Conservation (phyloP, 2,329 filamentous ascomycete species). For the Xylariales sp. region DNA sequence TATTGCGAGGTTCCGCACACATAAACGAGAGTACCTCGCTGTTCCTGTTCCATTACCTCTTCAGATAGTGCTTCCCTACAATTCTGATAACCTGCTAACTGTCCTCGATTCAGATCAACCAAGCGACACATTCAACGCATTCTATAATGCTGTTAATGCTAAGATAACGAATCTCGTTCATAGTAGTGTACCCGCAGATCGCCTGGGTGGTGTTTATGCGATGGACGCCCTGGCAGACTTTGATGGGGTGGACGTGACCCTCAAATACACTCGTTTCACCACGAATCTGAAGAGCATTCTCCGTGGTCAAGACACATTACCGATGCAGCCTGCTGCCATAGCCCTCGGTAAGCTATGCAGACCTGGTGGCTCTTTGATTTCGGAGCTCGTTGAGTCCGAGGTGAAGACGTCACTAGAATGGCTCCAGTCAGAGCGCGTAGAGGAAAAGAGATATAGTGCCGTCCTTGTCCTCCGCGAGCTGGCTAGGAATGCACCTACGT, state of each 20-base stretch:
- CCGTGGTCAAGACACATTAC: conserved; percentile 83
- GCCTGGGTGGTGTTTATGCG: conserved; percentile 86
- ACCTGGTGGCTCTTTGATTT: conserved; percentile 89
- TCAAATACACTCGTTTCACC: conserved; percentile 92
- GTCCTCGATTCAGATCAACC: conserved; percentile 57
- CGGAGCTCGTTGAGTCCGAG: conserved; percentile 93
- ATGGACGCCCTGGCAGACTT: conserved; percentile 94
- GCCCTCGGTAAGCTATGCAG: conserved; percentile 87
- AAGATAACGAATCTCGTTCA: conserved; percentile 65
- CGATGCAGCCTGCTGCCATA: conserved; percentile 85
- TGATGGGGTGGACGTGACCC: conserved; percentile 86
- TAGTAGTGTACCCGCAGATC: conserved; percentile 80
- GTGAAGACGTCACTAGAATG: conserved; percentile 95
- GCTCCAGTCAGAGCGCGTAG: conserved; percentile 90
- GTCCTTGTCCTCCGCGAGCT: conserved; percentile 88
- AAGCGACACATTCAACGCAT: conserved; percentile 67
- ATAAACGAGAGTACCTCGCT: no score
- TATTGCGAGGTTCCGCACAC: no score
- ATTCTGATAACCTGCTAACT: conserved; percentile 8
- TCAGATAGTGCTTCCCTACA: no score
- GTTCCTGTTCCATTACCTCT: no score
- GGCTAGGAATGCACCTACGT: conserved; percentile 85
- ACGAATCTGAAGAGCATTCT: conserved; percentile 85
- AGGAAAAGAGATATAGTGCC: conserved; percentile 89
- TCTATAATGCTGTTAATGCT: conserved; percentile 53